Conservation (phyloP, 2,329 filamentous ascomycete genomes). For the Fusarium neocosmosporiellum region DNA sequence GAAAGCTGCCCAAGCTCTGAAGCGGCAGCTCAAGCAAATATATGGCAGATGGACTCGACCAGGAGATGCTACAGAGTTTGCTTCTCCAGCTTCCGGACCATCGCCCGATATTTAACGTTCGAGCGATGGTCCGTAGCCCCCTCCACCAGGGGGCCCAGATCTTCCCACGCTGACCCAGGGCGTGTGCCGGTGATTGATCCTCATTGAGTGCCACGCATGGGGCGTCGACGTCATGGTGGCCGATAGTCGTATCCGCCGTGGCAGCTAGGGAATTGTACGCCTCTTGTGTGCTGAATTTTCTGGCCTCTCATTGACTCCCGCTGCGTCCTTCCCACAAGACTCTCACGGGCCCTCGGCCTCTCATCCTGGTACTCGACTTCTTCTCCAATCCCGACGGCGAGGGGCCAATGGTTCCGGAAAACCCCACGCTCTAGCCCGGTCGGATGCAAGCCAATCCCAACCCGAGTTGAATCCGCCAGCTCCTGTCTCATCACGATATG, state of each 20-base stretch:
- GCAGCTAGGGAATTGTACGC: conserved; percentile 31
- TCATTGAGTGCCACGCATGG: conserved; percentile 41
- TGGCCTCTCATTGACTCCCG: conserved; percentile 34
- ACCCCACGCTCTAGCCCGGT: conserved; percentile 28
- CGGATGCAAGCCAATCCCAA: conserved; percentile 26
- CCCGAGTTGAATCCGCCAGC: conserved; percentile 11
- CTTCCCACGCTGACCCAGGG: conserved; percentile 38
- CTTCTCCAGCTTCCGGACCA: conserved; percentile 39
- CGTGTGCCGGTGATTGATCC: conserved; percentile 33
- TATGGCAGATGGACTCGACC: conserved; percentile 22
- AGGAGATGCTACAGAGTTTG: conserved; percentile 32
- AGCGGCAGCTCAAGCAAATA: conserved; percentile 35
- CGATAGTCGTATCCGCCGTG: conserved; percentile 34
- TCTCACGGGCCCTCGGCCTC: conserved; percentile 26
- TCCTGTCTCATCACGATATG: conserved; percentile 17
- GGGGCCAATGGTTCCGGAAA: conserved; percentile 24
- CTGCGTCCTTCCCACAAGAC: conserved; percentile 28
- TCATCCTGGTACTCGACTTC: conserved; percentile 23
- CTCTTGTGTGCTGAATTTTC: conserved; percentile 28
- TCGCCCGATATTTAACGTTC: conserved; percentile 40
- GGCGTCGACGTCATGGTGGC: conserved; percentile 42
- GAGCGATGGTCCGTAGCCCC: conserved; percentile 44
- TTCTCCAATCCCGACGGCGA: conserved; percentile 17
- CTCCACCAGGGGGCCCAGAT: conserved; percentile 29
- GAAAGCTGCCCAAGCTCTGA: not conserved